Evolutionary conservation across 2,329 filamentous ascomycete genomes (phyloP), one percentile per base, ranked within the genome.

Genomic region (Aspergillus sp.): DNA sequence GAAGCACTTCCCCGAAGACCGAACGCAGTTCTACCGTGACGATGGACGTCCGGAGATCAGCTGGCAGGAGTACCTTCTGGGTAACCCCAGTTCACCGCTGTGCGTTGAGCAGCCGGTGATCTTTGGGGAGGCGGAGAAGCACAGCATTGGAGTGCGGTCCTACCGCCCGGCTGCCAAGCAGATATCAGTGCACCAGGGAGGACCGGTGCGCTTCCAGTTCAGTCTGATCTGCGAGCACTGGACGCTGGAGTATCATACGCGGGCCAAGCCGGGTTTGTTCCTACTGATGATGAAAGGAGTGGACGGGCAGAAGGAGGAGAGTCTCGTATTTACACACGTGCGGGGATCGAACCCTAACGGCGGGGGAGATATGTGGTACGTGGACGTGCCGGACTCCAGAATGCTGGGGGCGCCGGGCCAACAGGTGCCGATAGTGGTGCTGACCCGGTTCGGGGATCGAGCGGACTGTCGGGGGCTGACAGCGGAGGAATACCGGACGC

Each of bases 1-100:
- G 17, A 85, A 83, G 19, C 95, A 99, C 72, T 98, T 90, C 75
- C 94, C 95, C 0, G 72, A 78, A 3, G 84, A 96, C 62, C 75
- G 81, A 15, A 75, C 77, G 15, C 81, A 91, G 61, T 93, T 96
- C 72, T 94, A 89, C 79, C 87, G 91, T 41, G 81, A 82, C 13
- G 91, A 96, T 68, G 89, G 91, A 1, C 81, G 87, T 8, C 66
- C 73, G 2, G 75, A 80, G 3, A 78, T 88, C 5, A 82, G 81
- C 0, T 98, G 92, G 91, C 90, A 93, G 65, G 90, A 96, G 68
- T 98, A 96, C 72, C 86, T 90, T 58, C 75, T 86, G 17, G 89
- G 89, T 3, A 83, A 85, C 44, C 77, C 82, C 1, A 76, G 78
- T n/a, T 76, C 73, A 63, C 80, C 75, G 4, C 66, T 77, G 51